Conservation (phyloP, 192 early-diverging fungal genomes). For the Backusella macrospora region DNA sequence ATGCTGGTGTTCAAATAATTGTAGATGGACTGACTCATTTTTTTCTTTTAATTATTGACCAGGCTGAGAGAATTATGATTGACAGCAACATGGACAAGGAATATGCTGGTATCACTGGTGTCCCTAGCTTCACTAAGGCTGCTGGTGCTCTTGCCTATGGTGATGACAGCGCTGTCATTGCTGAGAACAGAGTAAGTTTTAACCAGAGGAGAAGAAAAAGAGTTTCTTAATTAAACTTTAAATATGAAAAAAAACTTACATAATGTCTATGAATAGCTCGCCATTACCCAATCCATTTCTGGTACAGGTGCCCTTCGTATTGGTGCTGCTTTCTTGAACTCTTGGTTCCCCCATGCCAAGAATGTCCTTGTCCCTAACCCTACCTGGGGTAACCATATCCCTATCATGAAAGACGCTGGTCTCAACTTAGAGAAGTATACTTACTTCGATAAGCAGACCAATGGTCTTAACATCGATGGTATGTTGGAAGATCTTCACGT, state of each 20-base stretch:
- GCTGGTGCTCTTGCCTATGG: conserved; percentile 89
- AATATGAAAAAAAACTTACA: background rate
- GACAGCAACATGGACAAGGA: conserved; percentile 84
- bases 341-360: conserved; percentile 81
- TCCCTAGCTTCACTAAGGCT: conserved; percentile 79
- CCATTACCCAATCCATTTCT: conserved; percentile 93
- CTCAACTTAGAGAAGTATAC: conserved; percentile 86
- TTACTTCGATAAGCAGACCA: conserved; percentile 94
- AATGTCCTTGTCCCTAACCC: conserved; percentile 92
- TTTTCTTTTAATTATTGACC: conserved; percentile 23
- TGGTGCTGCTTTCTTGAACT: conserved; percentile 84
- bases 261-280: conserved; percentile 52
- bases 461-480: conserved; percentile 90
- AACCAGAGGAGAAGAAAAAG: background rate
- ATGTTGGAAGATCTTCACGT: conserved; percentile 91
- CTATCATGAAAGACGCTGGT: conserved; percentile 90
- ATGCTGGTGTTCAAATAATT: background rate
- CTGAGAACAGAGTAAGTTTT: conserved; percentile 60
- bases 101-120: conserved; percentile 95
- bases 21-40: background rate
- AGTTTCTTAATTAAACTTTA: background rate
- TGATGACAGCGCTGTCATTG: conserved; percentile 66
- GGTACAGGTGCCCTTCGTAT: conserved; percentile 97
- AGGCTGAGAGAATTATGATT: conserved; percentile 83
- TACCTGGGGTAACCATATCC: conserved; percentile 97